Evolutionary conservation across 768 basidiomycete species (phyloP).

Genomic region (Arthromyces matolae): DNA sequence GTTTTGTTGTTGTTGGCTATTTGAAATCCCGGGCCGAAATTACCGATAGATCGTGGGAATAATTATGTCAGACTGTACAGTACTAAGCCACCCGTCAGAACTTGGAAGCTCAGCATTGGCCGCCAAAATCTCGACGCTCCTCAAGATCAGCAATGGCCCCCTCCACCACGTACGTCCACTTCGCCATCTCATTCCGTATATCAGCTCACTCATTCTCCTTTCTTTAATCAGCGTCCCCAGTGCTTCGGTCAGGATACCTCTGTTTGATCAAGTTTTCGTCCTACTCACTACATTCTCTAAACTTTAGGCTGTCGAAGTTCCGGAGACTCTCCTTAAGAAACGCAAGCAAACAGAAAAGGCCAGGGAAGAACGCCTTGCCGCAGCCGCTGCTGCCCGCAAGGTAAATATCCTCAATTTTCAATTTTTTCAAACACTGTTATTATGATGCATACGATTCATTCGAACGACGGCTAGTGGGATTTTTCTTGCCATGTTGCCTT

Average conservation of each 20-base stretch:
- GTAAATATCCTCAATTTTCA: conserved; percentile 42
- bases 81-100: conserved; percentile 35
- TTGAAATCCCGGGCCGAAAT: too few relatives aligned
- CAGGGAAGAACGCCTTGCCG: conserved; percentile 86
- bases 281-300: conserved; percentile 20
- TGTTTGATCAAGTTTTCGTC: conserved; percentile 5
- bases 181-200: background rate
- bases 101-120: conserved; percentile 19
- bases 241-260: conserved; percentile 46
- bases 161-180: conserved; percentile 49
- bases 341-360: conserved; percentile 97
- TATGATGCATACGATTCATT: conserved; percentile 84
- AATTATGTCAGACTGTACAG: conserved; percentile 42
- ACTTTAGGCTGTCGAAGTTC: conserved; percentile 85
- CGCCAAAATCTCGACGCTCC: conserved; percentile 35
- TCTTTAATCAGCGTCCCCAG: conserved; percentile 43
- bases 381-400: conserved; percentile 84
- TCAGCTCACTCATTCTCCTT: conserved; percentile 9
- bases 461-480: conserved; percentile 73
- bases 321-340: conserved; percentile 99
- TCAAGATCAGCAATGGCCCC: conserved; percentile 54
- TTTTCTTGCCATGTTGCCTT: conserved; percentile 62
- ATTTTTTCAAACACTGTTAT: conserved; percentile 16
- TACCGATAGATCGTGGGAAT: conserved; percentile 19
- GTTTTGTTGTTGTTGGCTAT: too few relatives aligned